These are phyloP conservation scores for Lentinula raphanica DNA, from an alignment of 768 basidiomycete species.

Conservation along the genomic window DNA sequence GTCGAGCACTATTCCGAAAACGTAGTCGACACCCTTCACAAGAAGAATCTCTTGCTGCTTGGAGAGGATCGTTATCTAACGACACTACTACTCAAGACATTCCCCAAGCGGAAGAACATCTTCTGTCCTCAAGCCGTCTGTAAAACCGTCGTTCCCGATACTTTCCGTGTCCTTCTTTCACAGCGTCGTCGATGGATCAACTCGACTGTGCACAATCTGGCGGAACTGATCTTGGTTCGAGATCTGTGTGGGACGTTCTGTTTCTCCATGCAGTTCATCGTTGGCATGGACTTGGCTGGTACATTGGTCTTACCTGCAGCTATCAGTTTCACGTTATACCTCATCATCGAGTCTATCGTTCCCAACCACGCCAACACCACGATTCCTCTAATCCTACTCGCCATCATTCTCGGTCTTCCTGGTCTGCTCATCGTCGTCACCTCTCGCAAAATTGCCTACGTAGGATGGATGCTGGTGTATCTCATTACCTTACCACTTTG, in stretches of 20 bases:
- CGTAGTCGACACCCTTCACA: constrained; percentile 97
- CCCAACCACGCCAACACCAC: constrained; percentile 73
- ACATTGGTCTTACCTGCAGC: constrained; percentile 96
- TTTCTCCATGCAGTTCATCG: constrained; percentile 99
- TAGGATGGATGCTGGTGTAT: constrained; percentile 97
- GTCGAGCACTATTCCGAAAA: constrained; percentile 99
- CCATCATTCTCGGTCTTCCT: constrained; percentile 92
- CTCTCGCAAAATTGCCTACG: constrained; percentile 86
- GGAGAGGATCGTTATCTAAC: constrained; percentile 99
- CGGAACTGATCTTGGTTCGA: constrained; percentile 90
- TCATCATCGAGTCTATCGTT: constrained; percentile 84
- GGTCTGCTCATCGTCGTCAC: constrained; percentile 95
- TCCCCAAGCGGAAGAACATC: constrained; percentile 98
- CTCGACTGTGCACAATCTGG: constrained; percentile 95
- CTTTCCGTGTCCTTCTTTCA: constrained; percentile 87
- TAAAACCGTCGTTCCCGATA: constrained; percentile 97
- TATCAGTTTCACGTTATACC: constrained; percentile 93
- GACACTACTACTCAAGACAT: constrained; percentile 96
- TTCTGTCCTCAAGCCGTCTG: constrained; percentile 99
- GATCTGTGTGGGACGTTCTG: constrained; percentile 99
- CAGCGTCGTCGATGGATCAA: constrained; percentile 99
- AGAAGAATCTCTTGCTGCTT: constrained; percentile 95
- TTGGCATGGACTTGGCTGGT: constrained; percentile 96
- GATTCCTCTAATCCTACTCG: constrained; percentile 89
- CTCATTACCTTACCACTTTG: constrained; percentile 90